Evolutionary conservation across 2,329 filamentous ascomycete species (phyloP).

Genomic region (Incumbomyces delicatus): DNA sequence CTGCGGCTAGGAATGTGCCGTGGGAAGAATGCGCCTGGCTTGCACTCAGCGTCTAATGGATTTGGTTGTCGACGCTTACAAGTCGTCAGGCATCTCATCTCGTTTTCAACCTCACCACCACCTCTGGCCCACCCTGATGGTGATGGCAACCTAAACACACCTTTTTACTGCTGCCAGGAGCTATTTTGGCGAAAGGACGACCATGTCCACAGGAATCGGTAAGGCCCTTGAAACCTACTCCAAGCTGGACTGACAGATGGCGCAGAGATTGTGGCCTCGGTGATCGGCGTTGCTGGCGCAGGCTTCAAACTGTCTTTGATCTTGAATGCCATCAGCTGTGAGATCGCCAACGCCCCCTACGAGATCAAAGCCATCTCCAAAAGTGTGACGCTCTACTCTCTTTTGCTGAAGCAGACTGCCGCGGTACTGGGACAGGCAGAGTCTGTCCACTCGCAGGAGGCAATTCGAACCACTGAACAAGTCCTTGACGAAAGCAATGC

Average conservation of each 20-base stretch:
- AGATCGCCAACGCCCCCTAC: slow-evolving; percentile 29
- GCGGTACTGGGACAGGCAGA: slow-evolving; percentile 25
- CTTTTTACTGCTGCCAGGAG: not conserved
- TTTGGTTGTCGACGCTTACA: not conserved
- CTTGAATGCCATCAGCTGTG: slow-evolving; percentile 33
- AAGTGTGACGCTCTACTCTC: slow-evolving; percentile 31
- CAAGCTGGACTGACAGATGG: no score
- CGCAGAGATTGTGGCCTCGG: slow-evolving; percentile 20
- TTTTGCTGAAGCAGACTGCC: slow-evolving; percentile 31
- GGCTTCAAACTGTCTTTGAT: slow-evolving; percentile 33
- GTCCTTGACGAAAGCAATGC: slow-evolving; percentile 30
- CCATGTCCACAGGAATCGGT: no score
- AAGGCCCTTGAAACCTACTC: no score
- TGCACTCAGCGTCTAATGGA: not conserved
- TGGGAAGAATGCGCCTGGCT: not conserved
- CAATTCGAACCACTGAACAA: slow-evolving; percentile 27
- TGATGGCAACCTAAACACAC: not conserved
- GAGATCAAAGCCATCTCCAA: slow-evolving; percentile 35
- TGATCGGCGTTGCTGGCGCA: slow-evolving; percentile 23
- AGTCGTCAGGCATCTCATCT: not conserved
- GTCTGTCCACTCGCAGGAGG: slow-evolving; percentile 26
- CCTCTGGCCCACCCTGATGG: not conserved
- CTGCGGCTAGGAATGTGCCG: no score
- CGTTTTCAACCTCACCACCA: not conserved
- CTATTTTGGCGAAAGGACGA: no score